Percentiles rank a stretch among this genome's conserved stretches.
Conservation (phyloP, 768 basidiomycete genomes). For the Aureoboletus auriporus region DNA sequence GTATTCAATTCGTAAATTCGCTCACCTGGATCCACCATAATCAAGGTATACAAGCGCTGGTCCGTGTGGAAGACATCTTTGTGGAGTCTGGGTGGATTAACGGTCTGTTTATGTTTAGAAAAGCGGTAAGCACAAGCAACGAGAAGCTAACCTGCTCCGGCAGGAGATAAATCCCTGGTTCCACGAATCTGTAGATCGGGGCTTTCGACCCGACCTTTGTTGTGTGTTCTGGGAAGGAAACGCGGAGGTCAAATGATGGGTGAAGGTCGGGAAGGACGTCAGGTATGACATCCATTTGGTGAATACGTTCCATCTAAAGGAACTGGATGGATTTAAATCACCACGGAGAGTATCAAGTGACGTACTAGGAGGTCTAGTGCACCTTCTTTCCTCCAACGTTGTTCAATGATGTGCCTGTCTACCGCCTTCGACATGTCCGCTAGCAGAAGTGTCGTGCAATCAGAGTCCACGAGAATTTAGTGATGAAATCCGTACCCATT, state of each 20-base stretch:
- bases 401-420: slow-evolving; percentile 78
- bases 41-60: slow-evolving; percentile 76
- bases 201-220: slow-evolving; percentile 18
- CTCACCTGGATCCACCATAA: slow-evolving; percentile 85
- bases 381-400: slow-evolving; percentile 83
- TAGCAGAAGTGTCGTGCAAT: slow-evolving; percentile 21
- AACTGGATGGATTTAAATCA: neutral
- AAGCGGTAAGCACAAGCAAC: neutral
- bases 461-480: neutral
- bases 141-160: slow-evolving; percentile 57
- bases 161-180: slow-evolving; percentile 65
- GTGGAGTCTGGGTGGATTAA: slow-evolving; percentile 57
- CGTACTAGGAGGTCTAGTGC: slow-evolving; percentile 75
- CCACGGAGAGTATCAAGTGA: neutral
- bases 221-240: slow-evolving; percentile 46
- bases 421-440: slow-evolving; percentile 66
- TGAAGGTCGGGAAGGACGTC: slow-evolving; percentile 73
- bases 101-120: slow-evolving; percentile 44
- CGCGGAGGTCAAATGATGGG: slow-evolving; percentile 70
- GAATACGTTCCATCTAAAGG: slow-evolving; percentile 82
- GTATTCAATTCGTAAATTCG: slow-evolving; percentile 20
- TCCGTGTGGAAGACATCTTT: slow-evolving; percentile 82
- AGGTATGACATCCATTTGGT: slow-evolving; percentile 89
- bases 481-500: slow-evolving; percentile 45
- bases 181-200: slow-evolving; percentile 40